phyloP scores from a whole-genome alignment of 2,329 filamentous ascomycete species.

The Graphilbum sp. region DNA sequence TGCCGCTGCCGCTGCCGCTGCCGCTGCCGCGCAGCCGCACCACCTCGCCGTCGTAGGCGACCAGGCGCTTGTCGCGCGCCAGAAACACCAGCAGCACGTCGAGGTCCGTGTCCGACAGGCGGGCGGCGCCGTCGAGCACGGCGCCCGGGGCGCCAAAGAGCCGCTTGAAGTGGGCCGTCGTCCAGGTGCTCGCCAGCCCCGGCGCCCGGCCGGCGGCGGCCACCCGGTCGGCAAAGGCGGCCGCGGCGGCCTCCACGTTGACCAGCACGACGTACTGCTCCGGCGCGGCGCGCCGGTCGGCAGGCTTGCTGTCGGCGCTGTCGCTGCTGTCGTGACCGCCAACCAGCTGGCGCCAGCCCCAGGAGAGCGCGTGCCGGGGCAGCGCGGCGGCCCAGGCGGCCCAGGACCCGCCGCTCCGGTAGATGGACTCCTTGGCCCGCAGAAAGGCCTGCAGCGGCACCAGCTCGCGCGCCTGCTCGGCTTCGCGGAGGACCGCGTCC shows the following conservation, averaged over 20 bases:
- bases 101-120: conserved; percentile 46
- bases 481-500: conserved; percentile 61
- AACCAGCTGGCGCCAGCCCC: conserved; percentile 58
- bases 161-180: conserved; percentile 45
- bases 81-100: conserved; percentile 56
- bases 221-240: conserved; percentile 32
- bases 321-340: conserved; percentile 28
- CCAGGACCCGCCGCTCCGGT: conserved; percentile 47
- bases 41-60: conserved; percentile 46
- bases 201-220: conserved; percentile 24
- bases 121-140: conserved; percentile 21
- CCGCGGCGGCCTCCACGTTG: conserved; percentile 26
- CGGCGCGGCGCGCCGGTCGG: background rate
- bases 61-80: conserved; percentile 44
- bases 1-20: no score
- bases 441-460: conserved; percentile 57
- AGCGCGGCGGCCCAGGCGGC: conserved; percentile 53
- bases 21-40: conserved; percentile 60
- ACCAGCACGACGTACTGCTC: background rate
- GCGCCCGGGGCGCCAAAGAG: conserved; percentile 31
- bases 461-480: conserved; percentile 50
- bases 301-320: conserved; percentile 2
- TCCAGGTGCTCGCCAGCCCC: conserved; percentile 51
- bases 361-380: conserved; percentile 55
- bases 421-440: conserved; percentile 49